Evolutionary conservation across 1,284 basidiomycete genomes (phyloP).

Genomic region (Naganishia liquefaciens): DNA sequence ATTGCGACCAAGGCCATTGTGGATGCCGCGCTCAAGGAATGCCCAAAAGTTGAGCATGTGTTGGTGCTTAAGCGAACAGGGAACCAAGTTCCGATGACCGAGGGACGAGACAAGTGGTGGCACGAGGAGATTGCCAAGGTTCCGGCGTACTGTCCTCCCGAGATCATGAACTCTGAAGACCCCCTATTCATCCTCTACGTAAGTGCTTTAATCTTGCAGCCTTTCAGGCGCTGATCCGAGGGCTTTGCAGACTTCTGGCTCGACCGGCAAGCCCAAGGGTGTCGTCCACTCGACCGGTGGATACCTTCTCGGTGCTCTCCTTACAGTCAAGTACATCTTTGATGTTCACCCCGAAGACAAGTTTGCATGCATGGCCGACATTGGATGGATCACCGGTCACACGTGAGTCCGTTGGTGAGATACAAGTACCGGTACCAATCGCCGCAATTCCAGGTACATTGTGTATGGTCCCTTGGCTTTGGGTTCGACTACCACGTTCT

Average conservation of each 20-base stretch:
- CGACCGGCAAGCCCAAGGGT: slow-evolving; percentile 95
- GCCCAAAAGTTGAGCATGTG: slow-evolving; percentile 84
- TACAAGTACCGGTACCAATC: neutral
- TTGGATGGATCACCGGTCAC: slow-evolving; percentile 99
- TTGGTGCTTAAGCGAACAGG: slow-evolving; percentile 89
- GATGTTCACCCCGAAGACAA: slow-evolving; percentile 89
- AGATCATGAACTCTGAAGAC: slow-evolving; percentile 85
- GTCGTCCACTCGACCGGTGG: slow-evolving; percentile 95
- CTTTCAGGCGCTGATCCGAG: slow-evolving; percentile 27
- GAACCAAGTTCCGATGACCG: slow-evolving; percentile 74
- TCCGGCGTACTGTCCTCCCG: slow-evolving; percentile 84
- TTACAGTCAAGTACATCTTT: slow-evolving; percentile 96
- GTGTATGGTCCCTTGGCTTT: slow-evolving; percentile 86
- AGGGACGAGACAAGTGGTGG: slow-evolving; percentile 94
- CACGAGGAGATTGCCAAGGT: slow-evolving; percentile 85
- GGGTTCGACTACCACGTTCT: slow-evolving; percentile 88
- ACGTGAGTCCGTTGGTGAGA: slow-evolving; percentile 58
- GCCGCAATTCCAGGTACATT: slow-evolving; percentile 69
- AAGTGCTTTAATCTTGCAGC: slow-evolving; percentile 48
- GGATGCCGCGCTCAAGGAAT: slow-evolving; percentile 84
- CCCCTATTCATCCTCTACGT: slow-evolving; percentile 98
- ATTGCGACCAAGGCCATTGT: slow-evolving; percentile 97
- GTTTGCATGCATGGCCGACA: slow-evolving; percentile 98
- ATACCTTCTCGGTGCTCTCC: slow-evolving; percentile 82
- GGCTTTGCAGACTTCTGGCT: slow-evolving; percentile 75